phyloP scores from a whole-genome alignment of 768 basidiomycete genomes.

The Trametes maxima region DNA sequence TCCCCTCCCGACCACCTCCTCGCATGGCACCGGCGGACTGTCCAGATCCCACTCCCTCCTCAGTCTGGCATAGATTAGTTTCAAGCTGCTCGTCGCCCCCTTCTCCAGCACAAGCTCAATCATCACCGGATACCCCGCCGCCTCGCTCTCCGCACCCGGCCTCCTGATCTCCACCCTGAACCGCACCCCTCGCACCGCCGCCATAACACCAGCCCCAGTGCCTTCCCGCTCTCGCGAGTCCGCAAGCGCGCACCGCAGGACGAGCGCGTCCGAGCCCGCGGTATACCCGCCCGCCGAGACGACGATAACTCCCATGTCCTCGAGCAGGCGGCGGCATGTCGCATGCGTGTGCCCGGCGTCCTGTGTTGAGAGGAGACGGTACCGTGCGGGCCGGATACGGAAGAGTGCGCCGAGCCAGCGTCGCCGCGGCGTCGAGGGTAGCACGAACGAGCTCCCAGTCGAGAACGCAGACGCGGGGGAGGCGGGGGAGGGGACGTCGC shows the following conservation, averaged over 20 bases:
- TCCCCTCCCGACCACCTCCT: constrained; percentile 11
- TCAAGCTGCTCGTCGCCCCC: constrained; percentile 84
- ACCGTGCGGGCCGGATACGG: constrained; percentile 73
- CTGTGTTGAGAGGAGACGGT: constrained; percentile 57
- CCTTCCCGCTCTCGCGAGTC: constrained; percentile 63
- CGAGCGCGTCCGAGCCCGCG: constrained; percentile 49
- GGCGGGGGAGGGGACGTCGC: constrained; percentile 42
- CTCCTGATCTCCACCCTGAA: constrained; percentile 81
- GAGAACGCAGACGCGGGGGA: constrained; percentile 46
- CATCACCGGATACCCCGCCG: constrained; percentile 55
- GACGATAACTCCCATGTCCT: constrained; percentile 58
- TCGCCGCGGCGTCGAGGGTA: constrained; percentile 53
- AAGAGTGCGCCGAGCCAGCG: constrained; percentile 88
- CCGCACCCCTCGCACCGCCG: constrained; percentile 65
- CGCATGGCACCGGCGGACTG: constrained; percentile 29
- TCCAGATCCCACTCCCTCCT: constrained; percentile 73
- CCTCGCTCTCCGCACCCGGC: constrained; percentile 42
- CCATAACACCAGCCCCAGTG: constrained; percentile 41
- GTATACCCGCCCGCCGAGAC: constrained; percentile 5
- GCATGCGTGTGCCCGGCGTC: constrained; percentile 67
- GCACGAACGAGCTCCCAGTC: constrained; percentile 37
- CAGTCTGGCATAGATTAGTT: constrained; percentile 67
- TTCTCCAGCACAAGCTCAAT: constrained; percentile 80
- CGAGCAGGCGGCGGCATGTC: constrained; percentile 74
- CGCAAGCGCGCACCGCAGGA: constrained; percentile 77